phyloP scores from a whole-genome alignment of 1,139 yeast genomes.

The Zhuliangozyma parablackwelliae region DNA sequence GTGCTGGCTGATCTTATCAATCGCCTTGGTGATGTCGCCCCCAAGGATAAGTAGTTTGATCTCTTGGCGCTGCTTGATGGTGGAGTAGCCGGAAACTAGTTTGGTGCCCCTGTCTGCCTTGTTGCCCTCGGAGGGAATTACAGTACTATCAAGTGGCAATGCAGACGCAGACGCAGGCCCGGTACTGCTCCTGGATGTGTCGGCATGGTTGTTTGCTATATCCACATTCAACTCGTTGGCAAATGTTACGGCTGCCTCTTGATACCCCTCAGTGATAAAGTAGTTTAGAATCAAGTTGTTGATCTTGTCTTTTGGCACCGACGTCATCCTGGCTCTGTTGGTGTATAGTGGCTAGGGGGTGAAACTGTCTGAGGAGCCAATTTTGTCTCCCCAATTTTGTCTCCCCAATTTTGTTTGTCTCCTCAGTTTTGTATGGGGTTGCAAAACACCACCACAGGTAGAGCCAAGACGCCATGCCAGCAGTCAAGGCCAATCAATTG shows the following conservation, averaged over 20 bases:
- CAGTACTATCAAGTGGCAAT: conserved; percentile 7
- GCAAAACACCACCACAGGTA: too few species aligned
- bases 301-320: conserved; percentile 28
- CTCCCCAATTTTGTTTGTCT: too few species aligned
- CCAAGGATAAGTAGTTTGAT: conserved; percentile 45
- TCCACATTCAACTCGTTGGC: conserved; percentile 38
- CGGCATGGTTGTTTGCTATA: conserved; percentile 5
- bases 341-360: neutral
- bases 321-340: neutral
- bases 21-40: conserved; percentile 49
- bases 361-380: too few species aligned
- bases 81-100: conserved; percentile 36
- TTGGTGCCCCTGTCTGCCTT: conserved; percentile 2
- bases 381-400: too few species aligned
- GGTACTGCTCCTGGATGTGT: conserved; percentile 1
- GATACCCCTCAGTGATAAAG: conserved; percentile 56
- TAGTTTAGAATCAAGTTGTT: conserved; percentile 49
- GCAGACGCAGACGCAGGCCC: too few species aligned
- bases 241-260: conserved; percentile 47
- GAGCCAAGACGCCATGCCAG: conserved; percentile 3
- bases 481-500: conserved; percentile 2
- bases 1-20: conserved; percentile 39
- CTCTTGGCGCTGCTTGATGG: conserved; percentile 44
- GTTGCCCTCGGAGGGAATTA: neutral
- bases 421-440: too few species aligned